phyloP scores from a whole-genome alignment of 1,284 basidiomycete genomes.

The Tilletia walkeri region DNA sequence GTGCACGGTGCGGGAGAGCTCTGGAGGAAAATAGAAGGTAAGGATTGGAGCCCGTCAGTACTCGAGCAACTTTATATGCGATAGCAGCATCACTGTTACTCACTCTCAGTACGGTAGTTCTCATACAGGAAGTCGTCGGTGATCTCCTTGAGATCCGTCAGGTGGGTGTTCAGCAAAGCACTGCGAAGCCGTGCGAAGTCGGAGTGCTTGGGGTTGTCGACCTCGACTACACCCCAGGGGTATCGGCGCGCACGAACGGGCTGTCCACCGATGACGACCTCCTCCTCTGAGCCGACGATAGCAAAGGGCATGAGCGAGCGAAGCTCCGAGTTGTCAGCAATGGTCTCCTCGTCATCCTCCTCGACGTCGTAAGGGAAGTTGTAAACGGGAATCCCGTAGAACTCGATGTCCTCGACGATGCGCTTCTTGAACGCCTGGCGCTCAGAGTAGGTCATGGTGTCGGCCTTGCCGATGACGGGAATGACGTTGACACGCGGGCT shows the following conservation, averaged over 20 bases:
- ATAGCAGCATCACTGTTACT: neutral
- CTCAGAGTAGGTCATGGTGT: slow-evolving; percentile 71
- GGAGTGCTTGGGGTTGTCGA: slow-evolving; percentile 97
- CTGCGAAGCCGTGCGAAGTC: slow-evolving; percentile 90
- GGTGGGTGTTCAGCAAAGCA: slow-evolving; percentile 88
- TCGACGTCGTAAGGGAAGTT: slow-evolving; percentile 99
- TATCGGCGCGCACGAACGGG: slow-evolving; percentile 86
- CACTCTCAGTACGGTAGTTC: slow-evolving; percentile 92
- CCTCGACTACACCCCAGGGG: slow-evolving; percentile 97
- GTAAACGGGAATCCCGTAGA: slow-evolving; percentile 97
- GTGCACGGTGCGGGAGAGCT: slow-evolving; percentile 82
- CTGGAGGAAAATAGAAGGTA: neutral
- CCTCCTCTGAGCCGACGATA: slow-evolving; percentile 94
- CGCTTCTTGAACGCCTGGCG: slow-evolving; percentile 88
- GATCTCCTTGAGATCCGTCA: slow-evolving; percentile 82
- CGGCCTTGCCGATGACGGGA: slow-evolving; percentile 95
- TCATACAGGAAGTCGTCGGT: slow-evolving; percentile 87
- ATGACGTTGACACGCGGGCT: slow-evolving; percentile 82
- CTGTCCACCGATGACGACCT: slow-evolving; percentile 88
- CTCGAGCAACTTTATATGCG: neutral
- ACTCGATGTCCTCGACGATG: slow-evolving; percentile 97
- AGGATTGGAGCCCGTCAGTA: slow-evolving; percentile 8
- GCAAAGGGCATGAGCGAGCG: slow-evolving; percentile 71
- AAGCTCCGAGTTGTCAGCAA: slow-evolving; percentile 77
- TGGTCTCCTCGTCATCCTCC: slow-evolving; percentile 97